Evolutionary conservation across 495 filamentous ascomycete genomes (phyloP), one percentile per base, ranked within the genome.

Genomic region (Achaetomiella virescens): DNA sequence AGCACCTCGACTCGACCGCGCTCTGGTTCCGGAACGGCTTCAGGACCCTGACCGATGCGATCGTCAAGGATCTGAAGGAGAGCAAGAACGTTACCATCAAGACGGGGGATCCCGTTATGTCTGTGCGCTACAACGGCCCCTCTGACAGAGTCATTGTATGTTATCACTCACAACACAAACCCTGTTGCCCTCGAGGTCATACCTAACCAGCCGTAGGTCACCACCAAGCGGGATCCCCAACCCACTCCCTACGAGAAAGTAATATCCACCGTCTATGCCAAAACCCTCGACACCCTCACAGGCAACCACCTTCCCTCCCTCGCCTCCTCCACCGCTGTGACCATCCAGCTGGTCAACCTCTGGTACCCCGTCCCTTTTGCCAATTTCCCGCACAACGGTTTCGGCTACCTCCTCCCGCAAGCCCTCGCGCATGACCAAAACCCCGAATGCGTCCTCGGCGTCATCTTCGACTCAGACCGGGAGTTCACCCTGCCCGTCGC

Each of bases 281-380:
- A 66, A 21, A 66, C 71, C 2, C 75, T 87, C 38, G 66, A 72
- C 40, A 43, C 48, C 11, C 48, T 82, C 14, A 69, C 80, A 9
- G 58, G 74, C 64, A 70, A 54, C 54, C 61, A 61, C 20, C 72
- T 84, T 9, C 77, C 78, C 22, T 62, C 83, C 9, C 72, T 85
- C 15, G 61, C 71, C 14, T 64, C 77, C 37, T 78, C 84, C 37
- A 78, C 81, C 48, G 80, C 87, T 20, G 86, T 89, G 14, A 92
- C 87, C 9, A 90, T 95, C 40, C 90, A 88, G 83, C 86, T 91
- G 5, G 86, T 97, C 40, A 97, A 97, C 70, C 77, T 99, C 20
- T 97, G 85, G 76, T 99, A 84, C 64, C 66, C 73, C 6, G 76
- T 81, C 21, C 81, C 84, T 2, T 61, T 82, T 20, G 70, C 95